Evolutionary conservation across 2,329 filamentous ascomycete genomes (phyloP), one percentile per base, ranked within the genome.

Genomic region (Colletotrichum graminicola): DNA sequence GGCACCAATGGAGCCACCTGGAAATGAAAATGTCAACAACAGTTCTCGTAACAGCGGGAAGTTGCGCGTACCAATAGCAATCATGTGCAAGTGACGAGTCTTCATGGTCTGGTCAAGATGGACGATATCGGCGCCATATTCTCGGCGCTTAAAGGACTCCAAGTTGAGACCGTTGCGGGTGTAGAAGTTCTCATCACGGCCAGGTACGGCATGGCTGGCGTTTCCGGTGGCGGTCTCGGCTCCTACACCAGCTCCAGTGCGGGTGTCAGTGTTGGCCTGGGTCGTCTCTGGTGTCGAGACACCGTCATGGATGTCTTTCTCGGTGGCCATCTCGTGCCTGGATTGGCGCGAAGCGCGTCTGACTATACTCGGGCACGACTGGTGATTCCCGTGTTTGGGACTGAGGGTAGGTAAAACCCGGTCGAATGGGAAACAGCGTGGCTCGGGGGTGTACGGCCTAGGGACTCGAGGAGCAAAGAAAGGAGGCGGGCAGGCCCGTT

Each of bases 1-100:
- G 72, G 88, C 88, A 77, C 88, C 88, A 56, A 90, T 90, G 32
- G 86, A 87, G 21, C 67, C 66, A 52, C 67, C 67, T 70, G 34
- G 23, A 14, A 3, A 55, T 0, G n/a, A 39, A 0, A 8, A 49
- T 16, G 51, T 51, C 10, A 65, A 18, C 8, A 23, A 8, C 5
- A 1, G 4, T 18, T 43, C 16, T 14, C 10, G 8, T 8, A 6
- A 1, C 1, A 5, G 3, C 11, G 2, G 1, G 18, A 29, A 32
- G 26, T 26, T 60, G 76, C 8, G 32, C 72, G 14, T 51, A 65
- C 84, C 84, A 39, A 86, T 85, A 67, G 84, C 83, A 76, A 86
- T 86, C 84, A 86, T 86, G 76, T 87, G 84, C 76, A 87, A 78
- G 77, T 86, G 85, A 73, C 85, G 82, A 26, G 79, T 79, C 78